phyloP scores from a whole-genome alignment of 2,329 filamentous ascomycete species.

The Neonectria coccinea region DNA sequence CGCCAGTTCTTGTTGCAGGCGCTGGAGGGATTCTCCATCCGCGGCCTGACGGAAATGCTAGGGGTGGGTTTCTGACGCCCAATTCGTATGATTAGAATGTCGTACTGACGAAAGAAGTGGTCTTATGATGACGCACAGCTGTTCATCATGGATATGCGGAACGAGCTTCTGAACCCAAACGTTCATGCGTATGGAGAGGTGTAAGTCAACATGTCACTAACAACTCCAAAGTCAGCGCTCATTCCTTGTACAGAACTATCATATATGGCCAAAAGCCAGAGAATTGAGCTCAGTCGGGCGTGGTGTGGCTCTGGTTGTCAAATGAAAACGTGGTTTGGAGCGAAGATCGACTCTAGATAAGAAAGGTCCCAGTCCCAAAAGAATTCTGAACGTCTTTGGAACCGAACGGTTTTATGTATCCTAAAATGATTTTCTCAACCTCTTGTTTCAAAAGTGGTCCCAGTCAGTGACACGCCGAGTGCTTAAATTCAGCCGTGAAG shows the following conservation, averaged over 20 bases:
- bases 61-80: slow-evolving; percentile 16
- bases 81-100: background rate
- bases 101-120: slow-evolving; percentile 14
- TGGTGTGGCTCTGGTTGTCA: background rate
- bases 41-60: slow-evolving; percentile 34
- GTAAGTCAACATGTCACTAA: slow-evolving; percentile 1
- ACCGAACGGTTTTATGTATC: no score
- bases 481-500: no score
- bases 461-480: no score
- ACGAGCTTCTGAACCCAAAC: slow-evolving; percentile 22
- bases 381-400: no score
- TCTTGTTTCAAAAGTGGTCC: no score
- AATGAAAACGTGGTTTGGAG: background rate
- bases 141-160: slow-evolving; percentile 26
- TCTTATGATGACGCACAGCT: slow-evolving; percentile 24
- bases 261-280: slow-evolving; percentile 5
- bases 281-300: background rate
- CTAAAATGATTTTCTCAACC: no score
- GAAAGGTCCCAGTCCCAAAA: background rate
- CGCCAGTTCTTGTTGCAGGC: slow-evolving; percentile 34
- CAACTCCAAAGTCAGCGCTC: background rate
- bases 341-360: background rate
- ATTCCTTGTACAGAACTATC: background rate
- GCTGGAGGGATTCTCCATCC: slow-evolving; percentile 38
- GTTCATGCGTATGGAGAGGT: slow-evolving; percentile 23